A percentile compares a stretch with the other conserved stretches of the same genome.
phyloP scores from a whole-genome alignment of 345 rosid genomes.

The Euphorbia tirucalli region DNA sequence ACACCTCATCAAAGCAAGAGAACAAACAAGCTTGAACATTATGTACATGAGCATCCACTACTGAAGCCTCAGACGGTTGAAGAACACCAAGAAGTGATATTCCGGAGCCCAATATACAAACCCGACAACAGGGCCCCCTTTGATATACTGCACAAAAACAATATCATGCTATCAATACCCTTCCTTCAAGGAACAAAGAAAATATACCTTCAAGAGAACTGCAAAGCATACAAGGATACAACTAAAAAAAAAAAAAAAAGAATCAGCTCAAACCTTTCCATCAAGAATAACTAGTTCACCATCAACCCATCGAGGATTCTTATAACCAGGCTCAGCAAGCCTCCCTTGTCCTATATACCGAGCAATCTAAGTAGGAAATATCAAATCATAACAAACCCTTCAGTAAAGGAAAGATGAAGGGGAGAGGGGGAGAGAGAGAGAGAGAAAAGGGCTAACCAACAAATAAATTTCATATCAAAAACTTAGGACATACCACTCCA shows the following conservation, averaged over 20 bases:
- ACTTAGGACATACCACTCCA: constrained; percentile 65
- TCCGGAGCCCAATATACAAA: constrained; percentile 96
- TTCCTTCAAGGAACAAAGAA: not conserved
- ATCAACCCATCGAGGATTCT: constrained; percentile 91
- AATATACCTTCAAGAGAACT: not conserved
- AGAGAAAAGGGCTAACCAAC: not conserved
- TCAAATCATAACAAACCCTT: constrained; percentile 15
- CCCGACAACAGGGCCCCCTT: constrained; percentile 96
- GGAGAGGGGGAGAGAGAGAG: no score
- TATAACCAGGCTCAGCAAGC: constrained; percentile 88
- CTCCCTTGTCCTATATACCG: constrained; percentile 95
- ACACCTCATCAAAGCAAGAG: constrained; percentile 28
- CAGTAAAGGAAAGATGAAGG: constrained; percentile 1
- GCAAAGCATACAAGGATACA: not conserved
- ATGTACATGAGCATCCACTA: constrained; percentile 42
- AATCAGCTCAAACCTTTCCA: constrained; percentile 61
- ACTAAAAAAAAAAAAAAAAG: not conserved
- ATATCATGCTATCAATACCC: constrained; percentile 14
- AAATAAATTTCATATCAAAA: constrained; percentile 12
- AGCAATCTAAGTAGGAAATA: constrained; percentile 55
- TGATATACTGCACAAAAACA: constrained; percentile 58
- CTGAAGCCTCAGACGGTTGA: constrained; percentile 78
- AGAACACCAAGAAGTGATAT: constrained; percentile 90
- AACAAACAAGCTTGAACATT: constrained; percentile 19
- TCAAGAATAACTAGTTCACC: constrained; percentile 95